Evolutionary conservation across 805 yeast species (phyloP), one percentile per base, ranked within the genome.

Genomic region (Hanseniaspora lindneri): DNA sequence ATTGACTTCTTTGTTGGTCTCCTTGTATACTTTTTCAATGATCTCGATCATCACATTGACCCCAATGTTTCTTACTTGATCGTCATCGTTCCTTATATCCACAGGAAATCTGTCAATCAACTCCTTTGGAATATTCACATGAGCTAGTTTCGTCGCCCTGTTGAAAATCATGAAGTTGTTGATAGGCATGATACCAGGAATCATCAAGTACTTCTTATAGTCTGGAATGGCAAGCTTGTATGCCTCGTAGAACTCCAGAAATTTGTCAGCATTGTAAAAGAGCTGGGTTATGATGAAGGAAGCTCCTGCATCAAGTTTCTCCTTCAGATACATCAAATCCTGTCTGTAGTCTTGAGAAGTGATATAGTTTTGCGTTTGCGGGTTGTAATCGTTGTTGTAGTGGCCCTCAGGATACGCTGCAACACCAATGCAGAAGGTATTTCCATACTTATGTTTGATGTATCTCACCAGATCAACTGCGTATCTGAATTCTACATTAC

Each of bases 371-470:
- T 46, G 37, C 1, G 34, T 39, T 10, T 16, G 23, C 2, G 43
- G n/a, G 17, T 46, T 39, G 8, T 76, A 64, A 40, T 66, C 71
- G 55, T 80, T 84, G 1, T 86, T 72, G 41, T 59, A 63, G 65
- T 89, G 96, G 17, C 98, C 98, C 61, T 89, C 98, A 8, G 98
- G 96, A 63, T 89, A 89, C 1, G 94, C 96, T 1, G 98, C 98
- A 14, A 89, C 98, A 52, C 98, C 98, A 49, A 89, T 71, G 60
- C 95, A 83, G 66, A 89, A 89, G 56, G 79, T 81, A 59, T 83
- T 83, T 3, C 85, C 92, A 60, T 88, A 71, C 41, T 76, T 62
- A 47, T 70, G 54, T 55, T 75, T 77, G 55, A 92, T 88, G 61
- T 89, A 88, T 54, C 67, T 73, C 10, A 92, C 95, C 52, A 92